phyloP scores from a whole-genome alignment of 2,329 filamentous ascomycete genomes.

The Fusarium albosuccineum region DNA sequence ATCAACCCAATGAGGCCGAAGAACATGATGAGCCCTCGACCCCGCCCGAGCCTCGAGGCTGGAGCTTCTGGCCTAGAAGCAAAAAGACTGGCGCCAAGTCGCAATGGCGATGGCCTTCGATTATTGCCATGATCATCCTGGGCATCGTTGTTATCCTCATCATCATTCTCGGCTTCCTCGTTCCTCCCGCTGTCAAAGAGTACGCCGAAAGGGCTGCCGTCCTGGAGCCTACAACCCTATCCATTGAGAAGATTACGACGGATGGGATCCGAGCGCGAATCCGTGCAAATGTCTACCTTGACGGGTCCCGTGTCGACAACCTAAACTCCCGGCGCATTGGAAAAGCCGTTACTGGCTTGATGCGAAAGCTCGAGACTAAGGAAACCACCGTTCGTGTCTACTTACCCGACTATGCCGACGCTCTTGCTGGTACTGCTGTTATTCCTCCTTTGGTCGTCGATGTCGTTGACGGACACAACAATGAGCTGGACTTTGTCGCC shows the following conservation, averaged over 20 bases:
- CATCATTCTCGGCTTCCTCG: constrained; percentile 83
- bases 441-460: constrained; percentile 82
- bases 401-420: constrained; percentile 84
- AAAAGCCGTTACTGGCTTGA: constrained; percentile 82
- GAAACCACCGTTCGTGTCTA: constrained; percentile 81
- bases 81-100: constrained; percentile 42
- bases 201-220: constrained; percentile 88
- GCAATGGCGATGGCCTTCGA: constrained; percentile 76
- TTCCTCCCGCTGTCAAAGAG: constrained; percentile 82
- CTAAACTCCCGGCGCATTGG: constrained; percentile 81
- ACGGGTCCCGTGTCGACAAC: constrained; percentile 80
- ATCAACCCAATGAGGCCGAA: constrained; percentile 49
- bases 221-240: constrained; percentile 85
- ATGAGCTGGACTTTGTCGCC: constrained; percentile 81
- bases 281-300: constrained; percentile 84
- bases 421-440: constrained; percentile 80
- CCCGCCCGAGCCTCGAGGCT: constrained; percentile 23
- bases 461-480: constrained; percentile 82
- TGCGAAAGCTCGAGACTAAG: constrained; percentile 79
- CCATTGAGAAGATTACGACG: constrained; percentile 85
- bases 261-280: constrained; percentile 84
- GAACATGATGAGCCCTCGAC: constrained; percentile 39
- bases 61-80: constrained; percentile 40
- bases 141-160: constrained; percentile 74
- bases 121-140: constrained; percentile 78